Base-by-base conservation (phyloP, 2,329 filamentous ascomycete genomes). In the Botrytis tulipae region DNA sequence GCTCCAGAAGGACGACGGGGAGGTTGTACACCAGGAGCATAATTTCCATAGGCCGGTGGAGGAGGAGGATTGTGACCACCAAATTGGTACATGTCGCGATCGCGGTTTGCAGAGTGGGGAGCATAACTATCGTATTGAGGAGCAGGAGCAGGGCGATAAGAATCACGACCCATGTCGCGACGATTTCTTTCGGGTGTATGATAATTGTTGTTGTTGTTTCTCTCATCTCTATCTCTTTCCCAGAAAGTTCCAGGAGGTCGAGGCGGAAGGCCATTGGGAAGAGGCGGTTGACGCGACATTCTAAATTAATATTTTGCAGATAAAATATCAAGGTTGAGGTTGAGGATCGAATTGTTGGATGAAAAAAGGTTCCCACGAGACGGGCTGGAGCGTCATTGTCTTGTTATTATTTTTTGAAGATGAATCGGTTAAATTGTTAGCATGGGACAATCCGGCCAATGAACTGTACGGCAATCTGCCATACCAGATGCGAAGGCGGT, bases 281-380 rank as follows among this genome's bases (percentile, higher is more conserved):
- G 78, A 32, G 79, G 79, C 14, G 78, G 79, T 74, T 76, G 78
- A 73, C 77, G 73, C 70, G 78, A 78, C 80, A 79, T 80, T 46
- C 51, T 29, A n/a, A 7, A 67, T 4, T 20, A 29, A 51, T 51
- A n/a, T 51, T n/a, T 29, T 29, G 46, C 6, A 35, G 18, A 32
- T 6, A 16, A 22, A 71, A 35, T 25, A 29, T 20, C 12, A 37
- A 29, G n/a, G 14, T 46, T 62, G 40, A 60, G 16, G 40, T 46
- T 48, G 42, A 44, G 16, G 62, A 16, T 48, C 25, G 20, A 60
- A 32, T 42, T 70, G 68, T 46, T 29, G 16, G 20, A 25, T 22
- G 62, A 29, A 66, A 46, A 22, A 66, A 66, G 62, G 48, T 66
- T 66, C 62, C 44, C 14, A 5, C 14, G 44, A 48, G 40, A 46